Evolutionary conservation across 768 basidiomycete genomes (phyloP), one percentile per base, ranked within the genome.

Genomic region (Leccinellum albellum): DNA sequence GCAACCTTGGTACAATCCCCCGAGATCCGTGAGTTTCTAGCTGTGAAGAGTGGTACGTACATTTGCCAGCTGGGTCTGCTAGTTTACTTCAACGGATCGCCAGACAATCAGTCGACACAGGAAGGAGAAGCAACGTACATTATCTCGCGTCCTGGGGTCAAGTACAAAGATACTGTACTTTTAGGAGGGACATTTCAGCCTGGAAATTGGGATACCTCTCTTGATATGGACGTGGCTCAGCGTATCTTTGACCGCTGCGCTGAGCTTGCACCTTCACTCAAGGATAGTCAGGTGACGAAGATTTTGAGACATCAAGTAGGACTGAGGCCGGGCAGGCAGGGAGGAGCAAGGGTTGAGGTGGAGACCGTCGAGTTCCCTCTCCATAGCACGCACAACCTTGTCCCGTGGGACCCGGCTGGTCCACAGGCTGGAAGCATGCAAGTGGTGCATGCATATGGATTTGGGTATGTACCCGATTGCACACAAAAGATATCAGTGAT

Each of bases 1-100:
- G 87, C 90, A 0, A 84, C 94, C 9, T 69, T 94, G 17, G 77
- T 95, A 21, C 72, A 82, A 37, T 89, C 90, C 3, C 87, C 89
- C 0, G 79, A 81, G 73, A 75, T 91, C 46, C 51, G 74, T 45
- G 74, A 77, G 55, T 74, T 64, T 53, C 33, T 75, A 28, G 48
- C 52, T 62, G 63, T 57, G 26, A 46, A 65, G 10, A 29, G 51
- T 12, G 69, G 76, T 74, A 47, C 53, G 72, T 59, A 45, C 10
- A 3, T 33, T 45, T 20, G 35, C 15, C 21, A 29, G 46, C 17
- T 26, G 10, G 9, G 10, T 7, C 8, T 32, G 13, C 17, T 28
- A n/a, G 17, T 23, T 29, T 24, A 40, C 21, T 50, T n/a, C 21
- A 62, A 53, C 20, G 12, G 21, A 28, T 51, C 42, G 21, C 44